Base-by-base conservation (phyloP, 805 yeast genomes). In the Tetrapisispora phaffii region DNA sequence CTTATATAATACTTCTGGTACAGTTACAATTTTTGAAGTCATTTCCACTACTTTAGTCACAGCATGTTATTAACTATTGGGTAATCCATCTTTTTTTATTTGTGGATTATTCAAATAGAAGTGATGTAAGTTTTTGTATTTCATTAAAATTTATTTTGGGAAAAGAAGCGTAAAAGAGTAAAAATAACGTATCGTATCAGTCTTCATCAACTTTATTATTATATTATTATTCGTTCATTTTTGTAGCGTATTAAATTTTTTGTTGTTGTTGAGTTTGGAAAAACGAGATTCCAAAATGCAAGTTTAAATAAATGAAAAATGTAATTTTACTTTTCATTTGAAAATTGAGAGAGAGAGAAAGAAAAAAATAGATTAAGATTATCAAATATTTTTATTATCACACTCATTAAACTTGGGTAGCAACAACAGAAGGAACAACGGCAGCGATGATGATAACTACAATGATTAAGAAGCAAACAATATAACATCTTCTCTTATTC, bases 401-500 rank as follows among this genome's bases (percentile, higher is more conserved):
- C 7, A 22, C 20, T 24, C 28, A 38, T 35, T 42, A 34, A 21
- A 33, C 29, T 41, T 41, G 52, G 21, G 63, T 57, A 37, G 51
- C 75, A 41, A 62, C 66, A 41, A 63, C 61, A 4, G 65, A 52
- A 36, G 67, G 67, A 22, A 62, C 82, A 60, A 85, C 88, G 55
- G 82, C 76, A 45, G 77, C 79, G 51, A 80, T 78, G 36, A 84
- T 81, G 57, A 85, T 71, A 47, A 83, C 77, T 51, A 76, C 70
- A 47, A 82, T 63, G 53, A 84, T 72, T 44, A 80, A 58, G 51
- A 76, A 67, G 56, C 72, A 62, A 62, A 86, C 80, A 68, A 81
- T 69, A 60, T 77, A 72, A 63, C 95, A 84, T 80, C 93, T 85
- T 73, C 86, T 77, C 73, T 78, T 88, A 81, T 87, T 87, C 66